Evolutionary conservation across 768 basidiomycete genomes (phyloP), one percentile per base, ranked within the genome.

Genomic region (Serendipita sp.): DNA sequence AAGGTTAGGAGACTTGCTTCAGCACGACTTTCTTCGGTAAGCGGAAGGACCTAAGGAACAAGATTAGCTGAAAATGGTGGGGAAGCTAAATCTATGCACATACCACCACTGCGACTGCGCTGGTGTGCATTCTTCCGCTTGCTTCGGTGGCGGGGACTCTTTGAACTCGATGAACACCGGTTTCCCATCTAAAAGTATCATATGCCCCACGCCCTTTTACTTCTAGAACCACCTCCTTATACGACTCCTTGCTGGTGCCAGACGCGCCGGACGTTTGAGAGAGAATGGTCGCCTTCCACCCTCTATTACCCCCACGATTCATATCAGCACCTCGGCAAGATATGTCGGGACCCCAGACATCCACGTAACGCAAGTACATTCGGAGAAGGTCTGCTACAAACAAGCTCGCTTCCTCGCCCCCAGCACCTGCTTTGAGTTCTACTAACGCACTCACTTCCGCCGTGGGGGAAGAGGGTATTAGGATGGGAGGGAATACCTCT

Each of bases 131-230:
- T 58, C 95, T 77, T 3, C 95, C 95, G 65, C 82, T 84, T 1
- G 86, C 77, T 69, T 97, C 95, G 2, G 93, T 98, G 6, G 83
- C 83, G 0, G 96, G 96, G 0, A 98, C 89, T 45, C 96, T 75
- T 75, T 98, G 95, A 0, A 99, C 92, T 2, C 96, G 80, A 75
- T 98, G 96, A 0, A 99, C 92, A 2, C 96, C 96, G 65, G 88
- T 92, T 73, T 99, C 96, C 84, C 87, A 93, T 43, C 85, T 76
- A 63, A 98, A 72, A 0, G 76, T 73, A 65, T 93, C 93, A 68
- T 88, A 97, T 8, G 83, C 84, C 0, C 87, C 86, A 1, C 80
- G 74, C 0, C 91, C 90, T 66, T 85, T 84, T 11, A 94, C 75
- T 70, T 94, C 91, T 6, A 92, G 73, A 18, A 87, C 81, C 3